Conservation (phyloP, 208 protist genomes). For the Wallacemonas rigidus region DNA sequence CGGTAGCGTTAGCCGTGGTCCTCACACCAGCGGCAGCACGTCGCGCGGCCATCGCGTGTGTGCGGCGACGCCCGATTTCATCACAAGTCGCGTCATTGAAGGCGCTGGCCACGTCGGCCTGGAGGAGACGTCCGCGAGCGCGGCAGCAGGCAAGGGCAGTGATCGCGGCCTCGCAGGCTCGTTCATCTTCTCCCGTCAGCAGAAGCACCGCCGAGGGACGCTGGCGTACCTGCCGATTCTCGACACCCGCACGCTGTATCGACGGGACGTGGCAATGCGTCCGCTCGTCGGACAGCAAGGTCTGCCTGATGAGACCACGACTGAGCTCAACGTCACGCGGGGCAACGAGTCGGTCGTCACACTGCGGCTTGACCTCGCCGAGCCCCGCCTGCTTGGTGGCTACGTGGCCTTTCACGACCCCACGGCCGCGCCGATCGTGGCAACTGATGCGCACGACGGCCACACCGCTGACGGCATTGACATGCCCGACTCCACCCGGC, state of each 20-base stretch:
- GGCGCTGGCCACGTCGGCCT: conserved; percentile 18
- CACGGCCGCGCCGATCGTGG: not conserved
- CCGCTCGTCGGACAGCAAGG: conserved; percentile 70
- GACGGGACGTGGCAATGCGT: conserved; percentile 52
- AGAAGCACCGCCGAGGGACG: conserved; percentile 13
- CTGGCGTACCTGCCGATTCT: conserved; percentile 59
- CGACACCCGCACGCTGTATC: conserved; percentile 39
- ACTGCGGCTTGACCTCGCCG: conserved; percentile 63
- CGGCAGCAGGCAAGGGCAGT: not conserved
- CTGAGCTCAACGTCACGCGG: conserved; percentile 71
- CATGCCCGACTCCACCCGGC: too few species aligned
- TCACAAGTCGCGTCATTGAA: conserved; percentile 28
- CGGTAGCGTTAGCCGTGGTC: not conserved
- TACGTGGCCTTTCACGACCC: conserved; percentile 31
- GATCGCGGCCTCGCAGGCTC: conserved; percentile 13
- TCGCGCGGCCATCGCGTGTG: conserved; percentile 28
- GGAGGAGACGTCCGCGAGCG: not conserved
- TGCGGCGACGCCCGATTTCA: conserved; percentile 22
- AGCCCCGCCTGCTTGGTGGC: conserved; percentile 48
- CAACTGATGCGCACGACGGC: not conserved
- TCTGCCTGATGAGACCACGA: conserved; percentile 59
- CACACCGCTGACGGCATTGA: too few species aligned
- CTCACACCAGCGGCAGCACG: conserved; percentile 23
- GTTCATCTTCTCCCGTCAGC: conserved; percentile 15
- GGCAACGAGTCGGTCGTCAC: conserved; percentile 44